Base-by-base conservation (phyloP, 2,329 filamentous ascomycete genomes). In the Chrysoporthe puriensis region DNA sequence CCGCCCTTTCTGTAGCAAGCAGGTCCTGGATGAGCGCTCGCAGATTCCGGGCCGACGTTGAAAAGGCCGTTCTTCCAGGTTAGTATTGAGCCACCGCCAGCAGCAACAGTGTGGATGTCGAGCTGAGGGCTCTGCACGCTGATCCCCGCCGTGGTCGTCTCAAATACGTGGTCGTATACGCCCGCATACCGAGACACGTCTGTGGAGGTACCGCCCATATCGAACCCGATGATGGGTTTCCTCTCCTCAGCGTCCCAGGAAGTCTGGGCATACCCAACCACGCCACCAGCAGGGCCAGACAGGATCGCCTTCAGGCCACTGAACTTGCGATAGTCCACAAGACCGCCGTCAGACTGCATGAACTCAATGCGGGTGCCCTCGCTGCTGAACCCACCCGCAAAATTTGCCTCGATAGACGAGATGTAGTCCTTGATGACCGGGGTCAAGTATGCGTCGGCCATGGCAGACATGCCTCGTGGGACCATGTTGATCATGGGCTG, bases 71-170 rank as follows among this genome's bases (percentile, higher is more conserved):
- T 91, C 62, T 84, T 85, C 82, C 86, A 91, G 75, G 89, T 90
- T 0, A 94, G 79, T 9, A 88, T 83, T 1, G 87, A 90, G n/a
- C 90, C 90, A 69, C 91, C 91, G 21, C 91, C 91, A 7, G 91
- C 90, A 34, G 91, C 91, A 4, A 94, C 91, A 1, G 92, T 95
- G 75, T 93, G 92, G 75, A 95, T 94, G 72, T 94, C 91, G 1
- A 94, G 84, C 74, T 94, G 91, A 0, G 92, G 91, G 1, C 88
- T 90, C 70, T 94, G 91, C 13, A 94, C 92, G 1, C 90, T 90
- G 1, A 94, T 88, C 14, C 91, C 92, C 0, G 92, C 91, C 0
- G 90, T 93, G 0, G 90, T 93, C 0, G 90, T 93, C 73, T 93
- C 91, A 69, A 94, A 93, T 0, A 81, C 75, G 59, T 82, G 79